Evolutionary conservation across 2,329 filamentous ascomycete species (phyloP).

Genomic region (Tolypocladium paradoxum): DNA sequence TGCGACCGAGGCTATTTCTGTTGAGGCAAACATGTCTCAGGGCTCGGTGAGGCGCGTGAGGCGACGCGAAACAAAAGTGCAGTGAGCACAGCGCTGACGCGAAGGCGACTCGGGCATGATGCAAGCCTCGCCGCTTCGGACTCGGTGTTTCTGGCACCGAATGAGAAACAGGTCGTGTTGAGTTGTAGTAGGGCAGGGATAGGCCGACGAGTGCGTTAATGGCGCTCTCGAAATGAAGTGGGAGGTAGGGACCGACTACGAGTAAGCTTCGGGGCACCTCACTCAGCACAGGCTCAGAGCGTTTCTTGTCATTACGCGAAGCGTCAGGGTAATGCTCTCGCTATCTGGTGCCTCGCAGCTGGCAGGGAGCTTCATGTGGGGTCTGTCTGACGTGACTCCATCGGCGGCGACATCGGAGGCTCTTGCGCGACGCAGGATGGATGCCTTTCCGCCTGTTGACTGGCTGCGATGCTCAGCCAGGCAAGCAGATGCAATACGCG

Average conservation of each 20-base stretch:
- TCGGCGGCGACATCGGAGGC: not conserved
- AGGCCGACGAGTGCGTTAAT: not conserved
- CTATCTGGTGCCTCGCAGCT: not conserved
- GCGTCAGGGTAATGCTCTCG: not conserved
- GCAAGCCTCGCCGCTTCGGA: not conserved
- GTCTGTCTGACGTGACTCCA: not conserved
- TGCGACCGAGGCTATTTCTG: not conserved
- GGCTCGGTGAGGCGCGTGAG: not conserved
- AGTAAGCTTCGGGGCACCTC: too few species aligned
- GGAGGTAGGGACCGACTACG: too few species aligned
- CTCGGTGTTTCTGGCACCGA: not conserved
- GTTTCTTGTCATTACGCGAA: not conserved
- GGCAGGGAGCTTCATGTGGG: not conserved
- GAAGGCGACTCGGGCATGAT: not conserved
- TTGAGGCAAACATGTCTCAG: not conserved
- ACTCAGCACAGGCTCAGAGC: too few species aligned
- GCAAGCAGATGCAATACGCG: not conserved
- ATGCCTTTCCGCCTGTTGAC: not conserved
- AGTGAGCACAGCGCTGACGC: not conserved
- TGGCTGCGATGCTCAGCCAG: too few species aligned
- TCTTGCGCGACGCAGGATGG: not conserved
- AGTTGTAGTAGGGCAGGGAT: not conserved
- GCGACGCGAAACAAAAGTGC: not conserved
- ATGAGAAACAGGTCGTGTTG: not conserved
- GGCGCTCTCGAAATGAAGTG: not conserved